Base-by-base conservation (phyloP, 1,284 basidiomycete species). In the Phylloboletellus chloephorus region DNA sequence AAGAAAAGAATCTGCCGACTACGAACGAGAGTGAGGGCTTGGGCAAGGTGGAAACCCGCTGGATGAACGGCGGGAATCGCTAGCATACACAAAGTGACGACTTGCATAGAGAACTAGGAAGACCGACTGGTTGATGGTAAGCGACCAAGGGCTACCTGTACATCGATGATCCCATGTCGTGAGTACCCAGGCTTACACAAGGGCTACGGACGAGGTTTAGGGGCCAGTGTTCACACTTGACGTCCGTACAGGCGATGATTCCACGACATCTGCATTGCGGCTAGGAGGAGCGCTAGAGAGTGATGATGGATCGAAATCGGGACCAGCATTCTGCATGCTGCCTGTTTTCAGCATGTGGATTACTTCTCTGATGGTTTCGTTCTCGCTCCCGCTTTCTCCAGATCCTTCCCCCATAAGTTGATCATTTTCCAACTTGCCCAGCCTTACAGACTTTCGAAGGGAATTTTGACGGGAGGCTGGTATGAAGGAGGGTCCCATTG, bases 371-470 rank as follows among this genome's bases (percentile, higher is more conserved):
- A 72, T 57, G 9, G 63, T 65, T 41, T 74, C 74, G 8, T 71
- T 68, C 26, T 83, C 82, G 34, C 74, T 76, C 21, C 67, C 78
- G 39, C 76, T 78, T 25, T 81, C 79, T 28, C 67, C 70, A 21
- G 61, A 65, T 25, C 69, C 68, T 7, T 70, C 73, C 2, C 78
- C 80, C 5, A 79, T 65, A 5, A 88, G 67, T 22, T 68, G 65
- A 11, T 67, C 68, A 23, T 73, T 62, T 25, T 82, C 74, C 15
- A 87, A 49, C 54, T 76, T 81, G 4, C 84, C 84, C 21, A 74
- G 64, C 24, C 73, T 73, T 30, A 88, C 67, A 0, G 79, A 74
- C 25, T 65, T 63, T 54, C 74, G 76, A 21, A 85, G 53, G 5
- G 71, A 69, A 12, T 67, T 67, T n/a, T 71, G 66, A 41, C 68